phyloP scores from a whole-genome alignment of 1,284 basidiomycete species.

The Agroathelia rolfsii region DNA sequence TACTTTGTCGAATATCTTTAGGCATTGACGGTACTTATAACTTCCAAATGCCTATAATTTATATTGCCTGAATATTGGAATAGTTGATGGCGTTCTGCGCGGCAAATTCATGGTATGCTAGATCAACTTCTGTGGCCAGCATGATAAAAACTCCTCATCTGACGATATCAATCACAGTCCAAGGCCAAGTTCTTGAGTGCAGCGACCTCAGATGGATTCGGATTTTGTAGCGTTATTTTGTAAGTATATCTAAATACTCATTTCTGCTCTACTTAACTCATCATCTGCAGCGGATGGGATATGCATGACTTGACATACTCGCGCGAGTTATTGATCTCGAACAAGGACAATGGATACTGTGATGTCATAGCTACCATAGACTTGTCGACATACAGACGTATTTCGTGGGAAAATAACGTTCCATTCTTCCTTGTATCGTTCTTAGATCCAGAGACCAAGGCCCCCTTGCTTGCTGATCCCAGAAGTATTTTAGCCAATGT shows the following conservation, averaged over 20 bases:
- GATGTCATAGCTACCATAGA: conserved; percentile 84
- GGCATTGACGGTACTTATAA: conserved; percentile 53
- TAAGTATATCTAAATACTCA: conserved; percentile 22
- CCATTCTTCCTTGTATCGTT: conserved; percentile 93
- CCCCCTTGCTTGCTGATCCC: conserved; percentile 77
- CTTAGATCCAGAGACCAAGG: conserved; percentile 71
- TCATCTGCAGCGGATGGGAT: conserved; percentile 64
- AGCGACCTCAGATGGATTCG: conserved; percentile 77
- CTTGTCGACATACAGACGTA: conserved; percentile 73
- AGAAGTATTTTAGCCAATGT: conserved; percentile 68
- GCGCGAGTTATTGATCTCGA: conserved; percentile 82
- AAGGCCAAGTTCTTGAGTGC: conserved; percentile 89
- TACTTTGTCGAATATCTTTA: conserved; percentile 16
- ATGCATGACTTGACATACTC: conserved; percentile 80
- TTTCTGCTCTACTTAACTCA: conserved; percentile 5
- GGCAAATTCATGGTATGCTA: conserved; percentile 82
- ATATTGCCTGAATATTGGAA: conserved; percentile 9
- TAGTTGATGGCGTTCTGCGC: conserved; percentile 87
- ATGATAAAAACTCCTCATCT: conserved; percentile 1
- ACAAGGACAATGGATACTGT: conserved; percentile 83
- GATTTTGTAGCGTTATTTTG: conserved; percentile 90
- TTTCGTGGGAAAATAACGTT: conserved; percentile 88
- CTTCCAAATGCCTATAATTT: conserved; percentile 5
- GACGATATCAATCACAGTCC: conserved; percentile 37
- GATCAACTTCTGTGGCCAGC: conserved; percentile 2